Percentiles rank a stretch among this genome's conserved stretches.
Conservation (phyloP, 805 yeast species). For the Metschnikowia anglica region DNA sequence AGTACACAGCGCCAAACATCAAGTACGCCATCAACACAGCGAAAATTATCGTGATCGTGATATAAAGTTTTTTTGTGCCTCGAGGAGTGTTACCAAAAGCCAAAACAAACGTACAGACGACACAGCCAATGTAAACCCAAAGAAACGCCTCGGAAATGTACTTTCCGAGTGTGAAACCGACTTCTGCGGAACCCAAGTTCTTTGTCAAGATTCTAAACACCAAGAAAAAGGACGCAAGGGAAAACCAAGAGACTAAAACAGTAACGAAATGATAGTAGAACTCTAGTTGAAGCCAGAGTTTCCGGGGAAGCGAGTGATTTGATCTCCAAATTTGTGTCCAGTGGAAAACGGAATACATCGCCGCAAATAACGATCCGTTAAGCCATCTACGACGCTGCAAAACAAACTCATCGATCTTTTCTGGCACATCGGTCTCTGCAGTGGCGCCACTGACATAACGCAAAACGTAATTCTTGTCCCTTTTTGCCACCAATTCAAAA, state of each 20-base stretch:
- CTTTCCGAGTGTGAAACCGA: conserved; percentile 69
- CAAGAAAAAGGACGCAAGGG: conserved; percentile 86
- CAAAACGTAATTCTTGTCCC: conserved; percentile 79
- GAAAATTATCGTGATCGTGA: conserved; percentile 72
- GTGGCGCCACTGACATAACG: conserved; percentile 90
- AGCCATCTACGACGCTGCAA: conserved; percentile 98
- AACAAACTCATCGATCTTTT: conserved; percentile 87
- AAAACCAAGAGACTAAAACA: conserved; percentile 84
- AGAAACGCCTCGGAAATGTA: conserved; percentile 74
- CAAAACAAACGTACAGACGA: conserved; percentile 82
- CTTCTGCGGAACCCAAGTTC: conserved; percentile 63
- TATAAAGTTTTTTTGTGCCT: conserved; percentile 79
- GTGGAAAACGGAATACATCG: conserved; percentile 81
- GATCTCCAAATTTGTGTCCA: conserved; percentile 88
- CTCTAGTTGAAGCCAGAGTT: conserved; percentile 79
- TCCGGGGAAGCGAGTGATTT: conserved; percentile 78
- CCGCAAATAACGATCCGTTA: conserved; percentile 97
- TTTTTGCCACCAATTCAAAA: conserved; percentile 93
- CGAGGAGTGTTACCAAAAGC: conserved; percentile 94
- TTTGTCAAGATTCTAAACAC: conserved; percentile 85
- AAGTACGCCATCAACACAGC: conserved; percentile 87
- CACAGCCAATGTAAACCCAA: conserved; percentile 80
- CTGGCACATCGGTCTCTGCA: conserved; percentile 98
- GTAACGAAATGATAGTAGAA: conserved; percentile 83
- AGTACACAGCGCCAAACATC: conserved; percentile 80